Base-by-base conservation (phyloP, 306 rosid genomes). In the Rosa rugosa region DNA sequence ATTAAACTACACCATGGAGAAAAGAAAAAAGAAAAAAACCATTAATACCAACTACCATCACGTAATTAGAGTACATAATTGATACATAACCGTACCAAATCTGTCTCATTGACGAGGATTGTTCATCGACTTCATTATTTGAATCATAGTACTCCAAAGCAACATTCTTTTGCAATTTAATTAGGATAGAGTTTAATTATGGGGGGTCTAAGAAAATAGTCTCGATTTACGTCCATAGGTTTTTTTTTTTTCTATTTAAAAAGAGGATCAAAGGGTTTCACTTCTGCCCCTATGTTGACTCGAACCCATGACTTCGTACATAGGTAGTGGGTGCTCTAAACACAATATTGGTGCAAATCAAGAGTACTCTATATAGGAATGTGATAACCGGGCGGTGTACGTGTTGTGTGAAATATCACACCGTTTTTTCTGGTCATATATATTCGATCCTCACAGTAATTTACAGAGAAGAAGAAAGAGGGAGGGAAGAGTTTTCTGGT, bases 401-500 rank as follows among this genome's bases (percentile, higher is more conserved):
- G 36, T 63, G n/a, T 18, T 66, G 27, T 27, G 38, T 38, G 47
- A 38, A 1, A 38, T 66, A 8, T n/a, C 14, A 38, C 71, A 57
- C 71, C 1, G 31, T 18, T 40, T 67, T 18, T 67, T 20, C 49
- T 67, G 71, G 22, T 36, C 70, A 78, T 80, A 49, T 50, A 46
- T 22, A 57, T 63, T 34, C 31, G 63, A 56, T 22, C 16, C 34
- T 22, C 14, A 57, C 34, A 22, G 34, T 22, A 57, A 22, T 22
- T 57, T 57, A 57, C 64, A 22, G 34, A 22, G 64, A 53, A 7
- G 59, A n/a, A 51, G 18, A 14, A 16, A 72, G 59, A 77, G 44
- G 31, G 36, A 75, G 73, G 71, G 38, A 23, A 38, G 44, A 64
- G 17, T 20, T 18, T 69, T 70, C 75, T 12, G 72, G 79, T 75